Conservation (phyloP, 371 early-diverging fungal species). For the Mortierella sp. region DNA sequence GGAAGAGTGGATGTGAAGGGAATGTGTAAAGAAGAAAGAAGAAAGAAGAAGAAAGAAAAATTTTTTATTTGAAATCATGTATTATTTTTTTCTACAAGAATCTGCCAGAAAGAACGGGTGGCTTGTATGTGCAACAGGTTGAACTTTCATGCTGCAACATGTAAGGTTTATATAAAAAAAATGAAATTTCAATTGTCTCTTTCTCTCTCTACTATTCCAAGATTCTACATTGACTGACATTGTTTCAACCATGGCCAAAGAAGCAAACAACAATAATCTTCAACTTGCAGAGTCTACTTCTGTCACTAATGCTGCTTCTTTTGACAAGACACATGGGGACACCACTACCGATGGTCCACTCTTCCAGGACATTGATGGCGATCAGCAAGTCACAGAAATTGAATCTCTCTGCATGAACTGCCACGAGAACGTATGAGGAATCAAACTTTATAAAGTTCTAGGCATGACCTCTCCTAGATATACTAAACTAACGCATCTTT, state of each 20-base stretch:
- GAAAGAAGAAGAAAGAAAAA: conserved; percentile 13
- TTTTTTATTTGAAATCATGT: conserved; percentile 4
- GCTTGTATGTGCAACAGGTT: not conserved
- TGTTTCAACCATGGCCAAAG: conserved; percentile 23
- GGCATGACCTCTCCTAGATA: too few relatives aligned
- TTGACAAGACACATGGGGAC: conserved; percentile 32
- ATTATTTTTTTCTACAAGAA: not conserved
- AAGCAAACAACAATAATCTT: conserved; percentile 29
- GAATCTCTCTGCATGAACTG: conserved; percentile 95
- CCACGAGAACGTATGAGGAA: conserved; percentile 77
- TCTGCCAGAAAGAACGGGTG: not conserved
- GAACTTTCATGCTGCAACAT: not conserved
- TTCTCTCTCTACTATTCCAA: not conserved
- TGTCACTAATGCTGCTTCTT: conserved; percentile 26
- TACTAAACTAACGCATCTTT: too few relatives aligned
- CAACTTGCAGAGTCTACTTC: conserved; percentile 34
- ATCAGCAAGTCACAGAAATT: conserved; percentile 77
- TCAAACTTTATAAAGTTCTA: not conserved
- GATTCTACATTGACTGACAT: not conserved
- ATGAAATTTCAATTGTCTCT: too few relatives aligned
- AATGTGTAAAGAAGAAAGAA: not conserved
- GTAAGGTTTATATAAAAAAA: not conserved
- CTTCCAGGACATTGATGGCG: conserved; percentile 78
- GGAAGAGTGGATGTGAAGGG: not conserved
- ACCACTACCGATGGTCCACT: conserved; percentile 62